Evolutionary conservation across 176 grass and related monocot genomes (phyloP).

Genomic region (Hordeum marinum): DNA sequence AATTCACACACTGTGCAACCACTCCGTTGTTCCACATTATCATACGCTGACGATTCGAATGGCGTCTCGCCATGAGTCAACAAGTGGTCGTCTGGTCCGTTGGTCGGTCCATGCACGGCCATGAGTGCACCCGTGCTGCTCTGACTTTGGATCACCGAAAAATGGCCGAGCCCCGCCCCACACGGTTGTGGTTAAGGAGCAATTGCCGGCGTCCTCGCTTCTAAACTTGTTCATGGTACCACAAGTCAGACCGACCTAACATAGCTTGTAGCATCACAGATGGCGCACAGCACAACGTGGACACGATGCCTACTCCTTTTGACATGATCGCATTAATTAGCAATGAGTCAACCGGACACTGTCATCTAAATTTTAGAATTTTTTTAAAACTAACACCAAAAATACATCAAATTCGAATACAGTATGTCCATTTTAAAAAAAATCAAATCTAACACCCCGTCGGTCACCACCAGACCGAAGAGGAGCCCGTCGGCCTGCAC

Average conservation of each 20-base stretch:
- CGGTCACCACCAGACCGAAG: too few species aligned
- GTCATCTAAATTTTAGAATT: background rate
- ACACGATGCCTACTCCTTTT: background rate
- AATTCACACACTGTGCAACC: constrained; percentile 17
- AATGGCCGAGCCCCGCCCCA: background rate
- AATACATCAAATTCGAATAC: too few species aligned
- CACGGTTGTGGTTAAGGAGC: constrained; percentile 35
- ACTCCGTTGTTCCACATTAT: background rate
- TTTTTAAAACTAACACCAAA: too few species aligned
- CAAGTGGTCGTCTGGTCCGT: background rate
- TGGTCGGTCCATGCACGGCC: constrained; percentile 11
- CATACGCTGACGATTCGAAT: background rate
- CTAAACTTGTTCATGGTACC: too few species aligned
- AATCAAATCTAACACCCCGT: too few species aligned
- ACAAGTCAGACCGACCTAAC: background rate
- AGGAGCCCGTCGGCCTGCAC: too few species aligned
- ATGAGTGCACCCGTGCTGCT: background rate
- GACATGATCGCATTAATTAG: background rate
- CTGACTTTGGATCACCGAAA: constrained; percentile 15
- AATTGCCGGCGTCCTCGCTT: constrained; percentile 8
- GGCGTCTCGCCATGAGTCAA: background rate
- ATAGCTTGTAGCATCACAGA: background rate
- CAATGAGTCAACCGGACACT: background rate
- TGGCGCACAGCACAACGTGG: background rate
- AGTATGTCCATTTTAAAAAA: too few species aligned